These are phyloP conservation scores for Steccherinum ochraceum DNA, from an alignment of 768 basidiomycete genomes.

Conservation along the genomic window DNA sequence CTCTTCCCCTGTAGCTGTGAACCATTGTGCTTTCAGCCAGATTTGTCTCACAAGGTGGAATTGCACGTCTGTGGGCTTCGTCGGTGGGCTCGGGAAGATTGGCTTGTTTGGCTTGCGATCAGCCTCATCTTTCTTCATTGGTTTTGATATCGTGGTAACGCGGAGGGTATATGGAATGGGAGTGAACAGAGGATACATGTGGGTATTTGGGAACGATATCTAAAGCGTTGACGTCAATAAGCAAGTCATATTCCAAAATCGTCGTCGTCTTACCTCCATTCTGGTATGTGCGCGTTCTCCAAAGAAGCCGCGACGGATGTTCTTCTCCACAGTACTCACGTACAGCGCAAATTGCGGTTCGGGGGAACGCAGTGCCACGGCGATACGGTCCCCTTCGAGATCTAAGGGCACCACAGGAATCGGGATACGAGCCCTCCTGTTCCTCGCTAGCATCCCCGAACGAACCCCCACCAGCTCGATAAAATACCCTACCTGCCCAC, in stretches of 20 bases:
- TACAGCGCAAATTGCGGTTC: conserved; percentile 16
- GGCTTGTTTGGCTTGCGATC: conserved; percentile 5
- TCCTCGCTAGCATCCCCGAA: conserved; percentile 11
- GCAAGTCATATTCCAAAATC: not conserved
- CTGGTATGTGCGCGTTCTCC: conserved; percentile 13
- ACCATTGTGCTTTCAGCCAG: conserved; percentile 8
- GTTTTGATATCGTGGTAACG: conserved; percentile 13
- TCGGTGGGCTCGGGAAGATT: conserved; percentile 13
- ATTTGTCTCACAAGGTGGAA: conserved; percentile 11
- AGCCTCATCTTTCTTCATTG: conserved; percentile 9
- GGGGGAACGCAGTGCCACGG: conserved; percentile 6
- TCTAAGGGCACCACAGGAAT: conserved; percentile 14
- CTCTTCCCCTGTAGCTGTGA: conserved; percentile 7
- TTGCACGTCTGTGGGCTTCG: conserved; percentile 9
- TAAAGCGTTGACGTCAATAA: not conserved
- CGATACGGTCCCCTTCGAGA: conserved; percentile 6
- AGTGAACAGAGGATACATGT: conserved; percentile 15
- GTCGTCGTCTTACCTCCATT: conserved; percentile 8
- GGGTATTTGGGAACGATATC: conserved; percentile 13
- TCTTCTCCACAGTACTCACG: conserved; percentile 3
- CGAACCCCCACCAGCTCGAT: conserved; percentile 15
- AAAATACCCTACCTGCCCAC: conserved; percentile 14
- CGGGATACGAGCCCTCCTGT: conserved; percentile 8
- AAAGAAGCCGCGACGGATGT: conserved; percentile 15
- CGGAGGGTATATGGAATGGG: conserved; percentile 16